Base-by-base conservation (phyloP, 768 basidiomycete genomes). In the Leccinellum albellum region DNA sequence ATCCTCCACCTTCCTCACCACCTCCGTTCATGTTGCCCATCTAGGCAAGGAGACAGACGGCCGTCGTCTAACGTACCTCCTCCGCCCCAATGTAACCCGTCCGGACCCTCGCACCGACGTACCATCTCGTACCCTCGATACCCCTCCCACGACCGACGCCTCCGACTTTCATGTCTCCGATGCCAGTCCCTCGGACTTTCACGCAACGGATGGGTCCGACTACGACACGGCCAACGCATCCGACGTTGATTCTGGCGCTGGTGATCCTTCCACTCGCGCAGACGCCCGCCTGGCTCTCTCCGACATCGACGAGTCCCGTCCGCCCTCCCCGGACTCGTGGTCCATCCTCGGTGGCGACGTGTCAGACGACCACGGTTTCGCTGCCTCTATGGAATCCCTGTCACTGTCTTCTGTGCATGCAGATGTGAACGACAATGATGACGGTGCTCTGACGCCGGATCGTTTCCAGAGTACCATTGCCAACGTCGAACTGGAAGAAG, bases 11-110 rank as follows among this genome's bases (percentile, higher is more conserved):
- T 9, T 20, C 48, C 2, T 29, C 29, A 4, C 35, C 49, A 15
- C 10, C 2, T n/a, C 17, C n/a, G 8, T 51, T 63, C 21, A 61
- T 33, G 12, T 45, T 45, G 2, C 2, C 28, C 56, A 82, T 28
- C 17, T 53, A 76, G 74, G 76, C 49, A 76, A 69, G 63, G 72
- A 87, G 26, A 68, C 72, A 1, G 69, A 79, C 1, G 83, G 83
- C 0, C 70, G 77, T 45, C 85, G 91, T 20, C 74, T 91, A 32
- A 92, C 91, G 4, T 86, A 91, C 70, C 82, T 94, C 50, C 79
- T 94, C 23, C 84, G 91, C 33, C 91, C 91, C 4, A 89, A 91
- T 61, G 79, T 84, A 52, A 79, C 80, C 21, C 82, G 82, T 15
- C 86, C 86, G 1, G 83, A 84, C 64, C 78, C 75, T 29, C 55